Evolutionary conservation across 2,329 filamentous ascomycete species (phyloP).

Genomic region (Ophiostoma piceae): DNA sequence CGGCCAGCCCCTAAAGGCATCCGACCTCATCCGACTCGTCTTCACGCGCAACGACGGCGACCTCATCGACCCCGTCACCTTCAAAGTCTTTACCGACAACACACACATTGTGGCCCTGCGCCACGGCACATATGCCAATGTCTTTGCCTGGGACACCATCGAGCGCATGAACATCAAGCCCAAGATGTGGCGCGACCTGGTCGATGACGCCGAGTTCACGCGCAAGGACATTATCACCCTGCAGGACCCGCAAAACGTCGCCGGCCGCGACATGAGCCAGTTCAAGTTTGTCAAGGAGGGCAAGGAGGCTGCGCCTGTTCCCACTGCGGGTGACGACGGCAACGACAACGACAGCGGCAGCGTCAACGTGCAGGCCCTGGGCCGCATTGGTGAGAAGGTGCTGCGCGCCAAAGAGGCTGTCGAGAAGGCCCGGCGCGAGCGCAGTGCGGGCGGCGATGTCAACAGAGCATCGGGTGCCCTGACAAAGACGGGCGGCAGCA

Average conservation of each 20-base stretch:
- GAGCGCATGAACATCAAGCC: conserved; percentile 93
- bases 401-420: conserved; percentile 88
- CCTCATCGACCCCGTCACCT: conserved; percentile 92
- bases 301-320: conserved; percentile 44
- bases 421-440: conserved; percentile 76
- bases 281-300: conserved; percentile 91
- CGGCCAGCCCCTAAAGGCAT: conserved; percentile 69
- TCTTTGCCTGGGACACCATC: conserved; percentile 93
- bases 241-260: conserved; percentile 89
- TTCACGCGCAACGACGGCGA: conserved; percentile 91
- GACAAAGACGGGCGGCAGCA: conserved; percentile 26
- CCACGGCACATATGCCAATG: conserved; percentile 79
- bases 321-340: conserved; percentile 29
- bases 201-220: conserved; percentile 80
- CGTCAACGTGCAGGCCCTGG: conserved; percentile 76
- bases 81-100: conserved; percentile 96
- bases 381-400: conserved; percentile 74
- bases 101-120: conserved; percentile 89
- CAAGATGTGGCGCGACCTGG: conserved; percentile 89
- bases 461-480: conserved; percentile 40
- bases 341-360: conserved; percentile 58
- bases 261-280: conserved; percentile 71
- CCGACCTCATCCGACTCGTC: conserved; percentile 83
- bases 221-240: conserved; percentile 92
- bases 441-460: conserved; percentile 56